Conservation (phyloP, 2,329 filamentous ascomycete species). For the Stachybotrys elegans region DNA sequence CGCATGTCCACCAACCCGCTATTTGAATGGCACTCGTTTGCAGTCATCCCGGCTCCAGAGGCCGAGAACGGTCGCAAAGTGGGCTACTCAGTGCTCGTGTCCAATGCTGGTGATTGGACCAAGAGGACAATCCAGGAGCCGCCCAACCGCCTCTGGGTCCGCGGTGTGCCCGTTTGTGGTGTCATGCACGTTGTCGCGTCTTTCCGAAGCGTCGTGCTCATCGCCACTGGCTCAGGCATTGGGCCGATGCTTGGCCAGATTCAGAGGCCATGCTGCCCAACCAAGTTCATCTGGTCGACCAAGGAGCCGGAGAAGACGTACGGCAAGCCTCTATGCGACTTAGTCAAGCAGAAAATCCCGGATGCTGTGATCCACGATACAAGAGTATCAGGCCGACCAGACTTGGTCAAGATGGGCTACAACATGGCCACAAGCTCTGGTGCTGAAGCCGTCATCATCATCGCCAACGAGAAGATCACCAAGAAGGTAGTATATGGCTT, state of each 20-base stretch:
- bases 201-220: constrained; percentile 56
- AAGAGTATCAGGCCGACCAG: constrained; percentile 45
- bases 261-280: constrained; percentile 34
- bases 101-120: constrained; percentile 69
- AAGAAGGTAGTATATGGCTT: constrained; percentile 58
- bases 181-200: constrained; percentile 59
- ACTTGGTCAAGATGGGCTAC: constrained; percentile 34
- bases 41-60: constrained; percentile 54
- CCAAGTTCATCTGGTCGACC: constrained; percentile 61
- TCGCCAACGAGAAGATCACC: constrained; percentile 61
- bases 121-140: constrained; percentile 50
- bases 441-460: constrained; percentile 64
- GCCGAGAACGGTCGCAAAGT: neutral
- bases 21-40: constrained; percentile 64
- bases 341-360: constrained; percentile 48
- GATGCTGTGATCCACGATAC: constrained; percentile 62
- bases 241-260: constrained; percentile 56
- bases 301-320: constrained; percentile 54
- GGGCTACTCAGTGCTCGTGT: constrained; percentile 59
- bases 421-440: constrained; percentile 47
- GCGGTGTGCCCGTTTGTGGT: constrained; percentile 57
- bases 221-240: constrained; percentile 66
- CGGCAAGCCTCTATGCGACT: constrained; percentile 44
- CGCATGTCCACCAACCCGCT: constrained; percentile 54
- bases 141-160: constrained; percentile 56